A percentile compares a stretch with the other conserved stretches of the same genome.
phyloP scores from a whole-genome alignment of 768 basidiomycete genomes.

The Lenzites betulinus region DNA sequence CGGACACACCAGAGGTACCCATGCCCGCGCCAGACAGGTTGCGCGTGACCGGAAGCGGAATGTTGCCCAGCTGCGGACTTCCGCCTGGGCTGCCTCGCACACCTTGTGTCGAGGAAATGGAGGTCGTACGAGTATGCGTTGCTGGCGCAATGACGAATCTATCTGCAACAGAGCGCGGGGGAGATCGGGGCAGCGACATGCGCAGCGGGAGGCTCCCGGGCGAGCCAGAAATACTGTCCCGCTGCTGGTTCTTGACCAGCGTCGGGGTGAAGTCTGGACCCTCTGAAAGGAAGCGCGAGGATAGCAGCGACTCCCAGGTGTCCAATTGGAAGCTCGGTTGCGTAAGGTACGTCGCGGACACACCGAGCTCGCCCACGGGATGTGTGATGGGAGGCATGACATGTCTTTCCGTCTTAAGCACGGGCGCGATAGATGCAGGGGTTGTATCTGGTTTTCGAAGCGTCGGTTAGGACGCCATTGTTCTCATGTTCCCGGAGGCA shows the following conservation, averaged over 20 bases:
- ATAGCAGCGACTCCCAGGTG: slow-evolving; percentile 75
- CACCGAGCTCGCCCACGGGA: slow-evolving; percentile 62
- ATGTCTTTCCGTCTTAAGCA: slow-evolving; percentile 55
- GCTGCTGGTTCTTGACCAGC: slow-evolving; percentile 61
- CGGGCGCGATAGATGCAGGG: slow-evolving; percentile 41
- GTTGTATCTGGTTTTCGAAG: slow-evolving; percentile 38
- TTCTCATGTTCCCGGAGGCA: not conserved
- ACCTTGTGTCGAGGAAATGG: slow-evolving; percentile 31
- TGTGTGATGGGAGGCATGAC: slow-evolving; percentile 69
- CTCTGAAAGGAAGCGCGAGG: slow-evolving; percentile 69
- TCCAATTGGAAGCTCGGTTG: slow-evolving; percentile 73
- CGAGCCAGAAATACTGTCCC: slow-evolving; percentile 52
- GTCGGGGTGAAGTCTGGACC: slow-evolving; percentile 73
- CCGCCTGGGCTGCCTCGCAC: slow-evolving; percentile 19
- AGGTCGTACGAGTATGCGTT: slow-evolving; percentile 35
- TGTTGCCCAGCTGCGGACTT: slow-evolving; percentile 39
- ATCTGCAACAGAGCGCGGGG: slow-evolving; percentile 46
- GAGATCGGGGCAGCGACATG: slow-evolving; percentile 48
- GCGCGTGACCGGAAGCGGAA: slow-evolving; percentile 38
- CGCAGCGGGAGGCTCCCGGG: slow-evolving; percentile 44
- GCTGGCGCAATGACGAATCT: slow-evolving; percentile 42
- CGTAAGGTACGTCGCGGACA: slow-evolving; percentile 65
- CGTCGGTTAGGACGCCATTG: slow-evolving; percentile 8
- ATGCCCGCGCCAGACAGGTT: slow-evolving; percentile 36
- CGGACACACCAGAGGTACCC: slow-evolving; percentile 41